Conservation (phyloP, 2,329 filamentous ascomycete species). For the Calonectria montana region DNA sequence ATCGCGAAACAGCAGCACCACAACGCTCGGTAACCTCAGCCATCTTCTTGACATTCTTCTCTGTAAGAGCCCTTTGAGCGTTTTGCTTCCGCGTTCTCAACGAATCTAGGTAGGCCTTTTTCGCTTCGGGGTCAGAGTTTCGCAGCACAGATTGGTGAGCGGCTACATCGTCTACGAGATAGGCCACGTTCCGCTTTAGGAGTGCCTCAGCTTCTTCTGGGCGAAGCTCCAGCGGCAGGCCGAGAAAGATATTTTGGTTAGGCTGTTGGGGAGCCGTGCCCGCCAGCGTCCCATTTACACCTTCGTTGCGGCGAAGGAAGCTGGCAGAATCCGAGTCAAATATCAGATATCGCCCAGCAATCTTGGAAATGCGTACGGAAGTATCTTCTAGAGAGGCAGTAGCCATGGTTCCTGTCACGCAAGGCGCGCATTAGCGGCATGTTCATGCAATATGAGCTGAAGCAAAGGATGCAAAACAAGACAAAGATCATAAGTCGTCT, state of each 20-base stretch:
- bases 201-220: constrained; percentile 89
- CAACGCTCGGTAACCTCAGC: constrained; percentile 42
- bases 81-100: constrained; percentile 57
- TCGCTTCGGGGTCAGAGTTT: constrained; percentile 65
- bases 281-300: constrained; percentile 86
- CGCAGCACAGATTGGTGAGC: constrained; percentile 76
- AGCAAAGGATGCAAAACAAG: constrained; percentile 11
- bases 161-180: constrained; percentile 81
- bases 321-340: constrained; percentile 88
- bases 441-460: constrained; percentile 14
- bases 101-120: constrained; percentile 72
- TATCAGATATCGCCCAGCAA: constrained; percentile 85
- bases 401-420: constrained; percentile 36
- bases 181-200: constrained; percentile 80
- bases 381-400: constrained; percentile 14
- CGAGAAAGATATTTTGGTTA: constrained; percentile 94
- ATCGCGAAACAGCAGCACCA: constrained; percentile 21
- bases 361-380: constrained; percentile 82
- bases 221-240: constrained; percentile 88
- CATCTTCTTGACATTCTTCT: constrained; percentile 52
- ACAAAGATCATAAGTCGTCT: constrained; percentile 56
- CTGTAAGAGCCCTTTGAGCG: constrained; percentile 54
- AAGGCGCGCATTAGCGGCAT: constrained; percentile 34
- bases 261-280: constrained; percentile 92
- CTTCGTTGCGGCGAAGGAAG: constrained; percentile 80